Conservation (phyloP, 345 rosid genomes). For the Theobroma cacao region DNA sequence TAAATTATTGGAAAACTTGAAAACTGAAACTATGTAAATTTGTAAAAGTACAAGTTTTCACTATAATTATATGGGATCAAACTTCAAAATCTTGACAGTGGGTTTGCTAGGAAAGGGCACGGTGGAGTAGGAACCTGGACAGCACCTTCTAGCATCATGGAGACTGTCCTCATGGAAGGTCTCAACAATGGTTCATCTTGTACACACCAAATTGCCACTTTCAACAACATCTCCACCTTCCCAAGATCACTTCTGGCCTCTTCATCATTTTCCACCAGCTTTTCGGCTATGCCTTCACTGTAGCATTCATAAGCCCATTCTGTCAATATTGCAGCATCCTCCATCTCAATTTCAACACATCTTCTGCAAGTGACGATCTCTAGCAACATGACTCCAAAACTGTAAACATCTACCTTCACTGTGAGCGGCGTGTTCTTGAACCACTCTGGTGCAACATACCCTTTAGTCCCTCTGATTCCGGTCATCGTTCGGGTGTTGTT, state of each 20-base stretch:
- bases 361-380: conserved; percentile 27
- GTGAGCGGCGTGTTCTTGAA: conserved; percentile 19
- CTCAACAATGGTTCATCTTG: background rate
- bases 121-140: conserved; percentile 10
- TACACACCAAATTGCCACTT: conserved; percentile 16
- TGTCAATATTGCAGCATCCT: conserved; percentile 9
- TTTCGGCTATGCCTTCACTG: background rate
- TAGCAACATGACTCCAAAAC: conserved; percentile 34
- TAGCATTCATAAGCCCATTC: conserved; percentile 20
- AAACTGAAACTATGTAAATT: too few species aligned
- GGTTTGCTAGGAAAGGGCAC: conserved; percentile 3
- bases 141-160: conserved; percentile 19
- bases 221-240: conserved; percentile 9
- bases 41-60: too few species aligned
- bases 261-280: conserved; percentile 10
- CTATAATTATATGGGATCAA: background rate
- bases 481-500: conserved; percentile 40
- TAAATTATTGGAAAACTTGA: too few species aligned
- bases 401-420: conserved; percentile 33
- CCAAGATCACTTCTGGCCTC: conserved; percentile 1
- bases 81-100: background rate
- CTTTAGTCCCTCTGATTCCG: conserved; percentile 47
- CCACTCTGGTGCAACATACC: conserved; percentile 57
- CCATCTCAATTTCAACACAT: conserved; percentile 11
- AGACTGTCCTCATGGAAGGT: conserved; percentile 20